Conservation (phyloP, 192 early-diverging fungal species). For the Coemansia sp. region DNA sequence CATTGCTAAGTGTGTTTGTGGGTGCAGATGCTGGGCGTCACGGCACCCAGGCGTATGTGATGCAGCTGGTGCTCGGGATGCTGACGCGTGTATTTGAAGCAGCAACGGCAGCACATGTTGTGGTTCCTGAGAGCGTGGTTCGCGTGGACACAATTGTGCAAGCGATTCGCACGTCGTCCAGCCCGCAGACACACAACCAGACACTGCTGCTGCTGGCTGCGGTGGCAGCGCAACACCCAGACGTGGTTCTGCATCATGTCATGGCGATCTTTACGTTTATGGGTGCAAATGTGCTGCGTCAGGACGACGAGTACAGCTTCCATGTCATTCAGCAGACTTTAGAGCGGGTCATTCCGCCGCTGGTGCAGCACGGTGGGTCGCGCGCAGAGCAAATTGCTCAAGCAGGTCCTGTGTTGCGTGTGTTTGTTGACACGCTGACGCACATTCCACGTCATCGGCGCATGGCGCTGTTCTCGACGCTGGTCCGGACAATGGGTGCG, state of each 20-base stretch:
- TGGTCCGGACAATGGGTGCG: conserved; percentile 79
- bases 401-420: conserved; percentile 76
- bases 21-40: conserved; percentile 19
- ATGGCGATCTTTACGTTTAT: conserved; percentile 99
- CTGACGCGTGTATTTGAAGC: conserved; percentile 59
- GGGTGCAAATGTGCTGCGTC: conserved; percentile 91
- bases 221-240: conserved; percentile 77
- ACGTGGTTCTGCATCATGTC: conserved; percentile 84
- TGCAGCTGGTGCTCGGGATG: conserved; percentile 79
- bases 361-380: conserved; percentile 1
- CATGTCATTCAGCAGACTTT: conserved; percentile 90
- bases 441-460: conserved; percentile 94
- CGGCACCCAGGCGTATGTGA: conserved; percentile 71
- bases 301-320: conserved; percentile 96
- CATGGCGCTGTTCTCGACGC: conserved; percentile 78
- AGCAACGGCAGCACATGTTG: conserved; percentile 11
- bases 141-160: conserved; percentile 86
- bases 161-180: conserved; percentile 83
- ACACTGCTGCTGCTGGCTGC: conserved; percentile 83
- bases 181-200: conserved; percentile 94
- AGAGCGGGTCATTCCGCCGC: conserved; percentile 79
- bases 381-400: conserved; percentile 38
- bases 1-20: conserved; percentile 66
- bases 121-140: conserved; percentile 60
- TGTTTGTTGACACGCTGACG: conserved; percentile 87